Percentiles rank a stretch among this genome's conserved stretches.
Conservation (phyloP, 176 grass and related monocot species). For the Avena eriantha region DNA sequence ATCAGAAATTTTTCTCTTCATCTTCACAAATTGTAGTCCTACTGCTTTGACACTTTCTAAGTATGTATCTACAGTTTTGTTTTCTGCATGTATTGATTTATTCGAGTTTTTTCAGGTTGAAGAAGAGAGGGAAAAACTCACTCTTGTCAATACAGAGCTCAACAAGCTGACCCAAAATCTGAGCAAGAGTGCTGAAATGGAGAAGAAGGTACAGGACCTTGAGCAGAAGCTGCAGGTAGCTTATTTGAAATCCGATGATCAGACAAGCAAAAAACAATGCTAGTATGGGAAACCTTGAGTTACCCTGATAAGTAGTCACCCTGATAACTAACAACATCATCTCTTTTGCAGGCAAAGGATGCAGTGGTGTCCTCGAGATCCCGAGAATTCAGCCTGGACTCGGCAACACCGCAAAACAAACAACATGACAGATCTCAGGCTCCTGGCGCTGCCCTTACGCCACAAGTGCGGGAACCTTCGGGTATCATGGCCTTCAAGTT, state of each 20-base stretch:
- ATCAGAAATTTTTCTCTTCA: not conserved
- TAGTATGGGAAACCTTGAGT: not conserved
- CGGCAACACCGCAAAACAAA: slow-evolving; percentile 39
- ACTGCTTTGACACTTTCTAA: not conserved
- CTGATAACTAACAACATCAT: slow-evolving; percentile 30
- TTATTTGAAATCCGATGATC: slow-evolving; percentile 45
- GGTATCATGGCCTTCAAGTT: slow-evolving; percentile 97
- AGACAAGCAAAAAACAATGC: slow-evolving; percentile 34
- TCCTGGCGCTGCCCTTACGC: not conserved
- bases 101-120: slow-evolving; percentile 53
- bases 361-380: slow-evolving; percentile 47
- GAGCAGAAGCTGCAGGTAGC: slow-evolving; percentile 73
- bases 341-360: slow-evolving; percentile 60
- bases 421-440: slow-evolving; percentile 32
- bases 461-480: slow-evolving; percentile 61
- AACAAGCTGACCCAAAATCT: slow-evolving; percentile 65
- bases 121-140: slow-evolving; percentile 60
- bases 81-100: slow-evolving; percentile 11
- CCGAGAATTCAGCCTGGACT: slow-evolving; percentile 53
- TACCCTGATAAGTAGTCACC: slow-evolving; percentile 28
- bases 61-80: not conserved
- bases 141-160: slow-evolving; percentile 57
- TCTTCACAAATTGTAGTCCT: not conserved
- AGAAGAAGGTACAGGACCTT: slow-evolving; percentile 80
- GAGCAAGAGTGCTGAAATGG: slow-evolving; percentile 64